phyloP scores from a whole-genome alignment of 176 grass and related monocot species.

The Bolboschoenus planiculmis region DNA sequence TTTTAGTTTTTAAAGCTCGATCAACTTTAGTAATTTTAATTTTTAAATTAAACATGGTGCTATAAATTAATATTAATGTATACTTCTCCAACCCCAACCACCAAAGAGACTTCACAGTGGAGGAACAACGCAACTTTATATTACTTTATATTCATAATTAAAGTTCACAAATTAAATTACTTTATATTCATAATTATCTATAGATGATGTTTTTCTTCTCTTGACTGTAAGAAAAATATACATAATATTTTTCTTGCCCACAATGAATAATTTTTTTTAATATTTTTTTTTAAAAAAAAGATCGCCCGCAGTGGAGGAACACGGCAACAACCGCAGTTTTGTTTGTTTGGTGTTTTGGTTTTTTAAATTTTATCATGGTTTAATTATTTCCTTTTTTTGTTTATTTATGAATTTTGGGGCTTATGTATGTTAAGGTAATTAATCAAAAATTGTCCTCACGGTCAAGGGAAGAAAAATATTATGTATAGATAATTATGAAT shows the following conservation, averaged over 20 bases:
- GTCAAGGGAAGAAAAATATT: background rate
- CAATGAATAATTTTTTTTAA: background rate
- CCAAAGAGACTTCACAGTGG: background rate
- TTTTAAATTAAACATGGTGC: background rate
- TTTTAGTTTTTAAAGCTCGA: too few species aligned
- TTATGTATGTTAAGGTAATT: background rate
- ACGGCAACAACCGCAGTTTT: background rate
- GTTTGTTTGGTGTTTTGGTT: too few species aligned
- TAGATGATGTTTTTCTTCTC: background rate
- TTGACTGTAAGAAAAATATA: background rate
- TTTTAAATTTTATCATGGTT: background rate
- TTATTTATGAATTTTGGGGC: background rate
- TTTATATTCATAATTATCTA: background rate
- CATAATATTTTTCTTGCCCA: too few species aligned
- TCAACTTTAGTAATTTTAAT: too few species aligned
- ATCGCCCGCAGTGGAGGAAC: background rate
- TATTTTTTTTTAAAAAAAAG: background rate
- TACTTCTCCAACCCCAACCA: conserved; percentile 17
- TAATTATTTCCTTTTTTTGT: background rate
- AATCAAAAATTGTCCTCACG: background rate
- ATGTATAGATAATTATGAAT: background rate
- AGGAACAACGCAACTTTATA: conserved; percentile 4
- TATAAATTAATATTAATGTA: too few species aligned
- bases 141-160: too few species aligned
- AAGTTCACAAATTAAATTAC: too few species aligned